These are phyloP conservation scores for Globisporangium viniferum DNA, from an alignment of 352 stramenopile genomes.

Conservation along the genomic window DNA sequence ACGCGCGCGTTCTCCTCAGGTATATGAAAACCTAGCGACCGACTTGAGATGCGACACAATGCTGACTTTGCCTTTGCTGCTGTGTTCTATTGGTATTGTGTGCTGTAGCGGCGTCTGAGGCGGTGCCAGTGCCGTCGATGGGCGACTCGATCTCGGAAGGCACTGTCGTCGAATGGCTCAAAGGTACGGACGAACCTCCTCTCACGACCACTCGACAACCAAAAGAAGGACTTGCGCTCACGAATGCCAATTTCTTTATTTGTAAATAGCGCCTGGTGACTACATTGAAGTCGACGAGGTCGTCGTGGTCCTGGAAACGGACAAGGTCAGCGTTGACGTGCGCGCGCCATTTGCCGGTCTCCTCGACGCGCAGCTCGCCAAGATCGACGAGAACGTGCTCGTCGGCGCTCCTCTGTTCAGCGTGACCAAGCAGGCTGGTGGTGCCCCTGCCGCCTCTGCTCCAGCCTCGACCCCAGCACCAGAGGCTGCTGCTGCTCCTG, in stretches of 20 bases:
- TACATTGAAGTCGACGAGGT: constrained; percentile 95
- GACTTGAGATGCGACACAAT: not conserved
- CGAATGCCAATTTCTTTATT: not conserved
- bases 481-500: constrained; percentile 16
- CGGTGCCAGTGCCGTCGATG: constrained; percentile 85
- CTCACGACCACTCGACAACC: not conserved
- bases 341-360: constrained; percentile 89
- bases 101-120: constrained; percentile 33
- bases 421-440: constrained; percentile 41
- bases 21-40: constrained; percentile 13
- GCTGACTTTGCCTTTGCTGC: not conserved
- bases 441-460: constrained; percentile 17
- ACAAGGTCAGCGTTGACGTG: constrained; percentile 96
- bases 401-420: constrained; percentile 93
- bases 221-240: not conserved
- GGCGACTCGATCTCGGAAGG: constrained; percentile 98
- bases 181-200: constrained; percentile 40
- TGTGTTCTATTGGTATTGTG: not conserved
- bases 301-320: constrained; percentile 97
- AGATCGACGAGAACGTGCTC: constrained; percentile 95
- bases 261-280: constrained; percentile 79
- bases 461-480: constrained; percentile 11
- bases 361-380: constrained; percentile 89
- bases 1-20: constrained; percentile 47
- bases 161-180: constrained; percentile 96